A percentile compares a stretch with the other conserved stretches of the same genome.
Conservation (phyloP, 495 filamentous ascomycete genomes). For the Neurospora sp. region DNA sequence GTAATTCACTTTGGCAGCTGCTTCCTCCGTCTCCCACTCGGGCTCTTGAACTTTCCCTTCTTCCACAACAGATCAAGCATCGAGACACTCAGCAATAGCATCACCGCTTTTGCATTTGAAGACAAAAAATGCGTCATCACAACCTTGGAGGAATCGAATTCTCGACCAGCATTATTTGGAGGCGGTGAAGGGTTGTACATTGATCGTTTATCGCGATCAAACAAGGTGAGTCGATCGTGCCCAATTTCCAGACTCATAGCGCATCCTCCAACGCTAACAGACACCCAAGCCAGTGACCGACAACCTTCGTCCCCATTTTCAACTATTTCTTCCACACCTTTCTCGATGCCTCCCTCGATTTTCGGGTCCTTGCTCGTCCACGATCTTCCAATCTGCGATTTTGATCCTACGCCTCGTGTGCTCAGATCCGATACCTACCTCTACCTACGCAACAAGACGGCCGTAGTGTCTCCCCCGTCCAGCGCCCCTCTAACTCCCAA, state of each 20-base stretch:
- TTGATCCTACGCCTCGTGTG: not conserved
- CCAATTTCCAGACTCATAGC: not conserved
- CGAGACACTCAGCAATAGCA: not conserved
- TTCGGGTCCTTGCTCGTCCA: not conserved
- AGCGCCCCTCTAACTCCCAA: not conserved
- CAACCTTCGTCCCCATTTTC: not conserved
- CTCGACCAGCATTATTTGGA: not conserved
- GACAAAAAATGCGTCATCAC: not conserved
- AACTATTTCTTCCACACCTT: not conserved
- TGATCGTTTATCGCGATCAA: not conserved
- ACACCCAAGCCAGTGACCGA: not conserved
- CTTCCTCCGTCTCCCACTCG: not conserved
- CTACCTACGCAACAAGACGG: not conserved
- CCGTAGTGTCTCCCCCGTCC: not conserved
- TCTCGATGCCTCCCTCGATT: not conserved
- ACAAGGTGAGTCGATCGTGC: not conserved
- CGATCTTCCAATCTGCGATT: not conserved
- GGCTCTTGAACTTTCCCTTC: not conserved
- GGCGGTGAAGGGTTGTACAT: not conserved
- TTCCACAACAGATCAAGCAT: not conserved
- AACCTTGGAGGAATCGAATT: not conserved
- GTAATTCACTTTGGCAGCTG: not conserved
- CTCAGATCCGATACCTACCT: not conserved
- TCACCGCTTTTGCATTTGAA: not conserved
- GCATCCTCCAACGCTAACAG: not conserved